Base-by-base conservation (phyloP, 331 rosid genomes). In the Pyracantha coccinea region DNA sequence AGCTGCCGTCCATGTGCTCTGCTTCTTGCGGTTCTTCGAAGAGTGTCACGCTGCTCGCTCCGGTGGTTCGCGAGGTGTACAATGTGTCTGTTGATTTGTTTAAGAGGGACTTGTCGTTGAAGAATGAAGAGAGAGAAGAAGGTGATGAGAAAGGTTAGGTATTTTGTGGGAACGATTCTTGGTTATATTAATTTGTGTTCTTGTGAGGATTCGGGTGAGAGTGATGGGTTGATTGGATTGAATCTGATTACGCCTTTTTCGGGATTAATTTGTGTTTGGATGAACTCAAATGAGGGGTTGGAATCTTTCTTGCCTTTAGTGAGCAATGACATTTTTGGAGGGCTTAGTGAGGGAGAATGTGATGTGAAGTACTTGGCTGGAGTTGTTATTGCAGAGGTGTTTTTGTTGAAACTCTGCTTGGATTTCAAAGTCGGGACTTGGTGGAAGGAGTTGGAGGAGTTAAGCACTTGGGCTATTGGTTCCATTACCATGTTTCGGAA, bases 401-500 rank as follows among this genome's bases (percentile, higher is more conserved):
- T 89, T 83, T 35, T 88, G 71, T 55, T 93, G 83, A 85, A 84
- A 61, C 77, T 88, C 72, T 84, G 89, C 68, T 71, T 89, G 75
- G 73, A 70, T 77, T 77, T 82, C 19, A 71, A 69, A 54, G n/a
- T n/a, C 68, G 76, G 79, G 67, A 57, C 21, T 69, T 72, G 81
- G 1, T 75, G 63, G 81, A 77, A 29, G 71, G 96, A 80, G 71
- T 72, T 85, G 83, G 96, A 86, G 66, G 81, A 87, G 63, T 57
- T 91, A 44, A 87, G 79, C 84, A 82, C 41, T 77, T 89, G 96
- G 97, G 85, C 85, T 45, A 88, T 84, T 72, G 88, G 86, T 77
- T 91, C 97, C 72, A 80, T 91, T 10, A 83, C 96, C 72, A 82
- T 80, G 68, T 83, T 93, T 78, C 76, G 55, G 79, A 88, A 82